Evolutionary conservation across 352 stramenopile genomes (phyloP), one percentile per base, ranked within the genome.

Genomic region (Phytophthora citrophthora): DNA sequence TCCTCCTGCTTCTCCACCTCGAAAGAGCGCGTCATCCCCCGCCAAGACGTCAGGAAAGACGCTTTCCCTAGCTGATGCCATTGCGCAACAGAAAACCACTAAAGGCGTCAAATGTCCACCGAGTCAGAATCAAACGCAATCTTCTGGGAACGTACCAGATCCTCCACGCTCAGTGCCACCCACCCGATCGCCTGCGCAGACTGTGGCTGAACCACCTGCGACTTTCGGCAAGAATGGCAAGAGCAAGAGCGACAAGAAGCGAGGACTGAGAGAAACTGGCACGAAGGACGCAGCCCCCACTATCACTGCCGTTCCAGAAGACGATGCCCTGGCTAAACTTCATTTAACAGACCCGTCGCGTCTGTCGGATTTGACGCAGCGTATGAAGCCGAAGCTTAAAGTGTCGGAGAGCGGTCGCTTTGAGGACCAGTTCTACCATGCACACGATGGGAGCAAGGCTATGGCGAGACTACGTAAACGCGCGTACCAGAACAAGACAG

Each of bases 381-480:
- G 59, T 24, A 64, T 74, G 52, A 77, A 90, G 68, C 88, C 88
- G 10, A 83, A 81, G 62, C 81, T 96, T 34, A 81, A 82, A 44
- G 82, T 96, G 16, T 94, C 88, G 20, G 81, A 88, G 61, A 94
- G 86, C 40, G 88, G 88, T 3, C 83, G 76, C 56, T 93, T 94
- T 65, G 79, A 96, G 34, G 88, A 96, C 61, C 88, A 96, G 64
- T 96, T 92, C 61, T 93, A 94, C 55, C 86, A 93, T 58, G 82
- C 88, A 18, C 83, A 90, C 26, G 83, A 93, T 49, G 86, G 75
- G 23, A 94, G 86, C 51, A 88, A 87, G 29, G 72, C 88, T 23
- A 90, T 94, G 75, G 88, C 84, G 1, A 74, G 91, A 45, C 72
- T 96, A 34, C 91, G 90, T 63, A 90, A 88, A 65, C 86, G 88